Base-by-base conservation (phyloP, 2,329 filamentous ascomycete species). In the Aureobasidium namibiae region DNA sequence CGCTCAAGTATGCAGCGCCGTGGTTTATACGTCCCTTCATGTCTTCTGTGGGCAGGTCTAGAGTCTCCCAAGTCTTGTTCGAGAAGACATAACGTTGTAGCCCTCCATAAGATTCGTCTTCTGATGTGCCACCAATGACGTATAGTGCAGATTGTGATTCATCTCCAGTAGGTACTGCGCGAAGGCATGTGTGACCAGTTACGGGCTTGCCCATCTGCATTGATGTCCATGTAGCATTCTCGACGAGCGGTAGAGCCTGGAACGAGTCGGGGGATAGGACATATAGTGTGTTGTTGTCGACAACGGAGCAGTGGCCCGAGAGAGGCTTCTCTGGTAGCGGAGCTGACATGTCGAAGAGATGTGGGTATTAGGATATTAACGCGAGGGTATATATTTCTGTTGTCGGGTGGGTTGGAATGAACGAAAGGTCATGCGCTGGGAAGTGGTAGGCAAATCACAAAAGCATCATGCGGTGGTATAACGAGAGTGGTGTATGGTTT, bases 231-330 rank as follows among this genome's bases (percentile, higher is more conserved):
- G 83, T 74, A 50, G 84, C 88, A 53, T 88, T 88, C 64, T 84
- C 73, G 63, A 82, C 74, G 63, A 97, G 75, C 13, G 79, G 73
- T 64, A 97, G 74, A 9, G 88, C 87, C 70, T 91, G 83, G 67
- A 97, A 92, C 29, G 84, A 88, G 48, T 82, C 75, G 9, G 84
- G 75, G 6, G 90, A 89, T 72, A 90, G 95, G 46, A 88, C 85
- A 76, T 95, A 97, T 56, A 97, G 83, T 13, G 85, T 90, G 72
- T 91, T 86, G 69, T 91, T 80, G 76, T 89, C 80, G 62, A 96
- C 81, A 68, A 88, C 83, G 60, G 91, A 90, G 75, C 92, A 97
- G 68, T 89, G 85, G 73, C 86, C 84, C 72, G 85, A 82, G 70
- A 96, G 76, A 63, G 86, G 78, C 69, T 84, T 80, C 56, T 82